Evolutionary conservation across 2,329 filamentous ascomycete genomes (phyloP), one percentile per base, ranked within the genome.

Genomic region (Sporothrix sp.): DNA sequence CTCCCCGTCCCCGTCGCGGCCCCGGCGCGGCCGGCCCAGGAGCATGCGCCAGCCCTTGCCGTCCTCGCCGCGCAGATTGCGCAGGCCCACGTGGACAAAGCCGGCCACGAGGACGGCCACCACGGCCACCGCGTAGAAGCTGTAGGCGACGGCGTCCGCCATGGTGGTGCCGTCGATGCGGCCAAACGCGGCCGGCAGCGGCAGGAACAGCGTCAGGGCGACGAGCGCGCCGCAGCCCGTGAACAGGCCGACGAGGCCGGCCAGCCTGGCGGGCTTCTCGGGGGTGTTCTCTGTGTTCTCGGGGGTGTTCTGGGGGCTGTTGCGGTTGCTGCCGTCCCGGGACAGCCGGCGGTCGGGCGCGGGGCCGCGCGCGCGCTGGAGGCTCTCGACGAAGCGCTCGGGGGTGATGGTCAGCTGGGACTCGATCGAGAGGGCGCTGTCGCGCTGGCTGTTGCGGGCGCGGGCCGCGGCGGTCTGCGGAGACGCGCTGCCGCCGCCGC

Each of bases 211-310:
- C 0, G 73, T 67, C 27, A 98, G 71, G 10, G 93, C 89, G 4
- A 98, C 75, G 5, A 98, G 74, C 13, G 93, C 93, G 54, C 93
- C 93, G 60, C 87, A 87, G 21, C 93, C 93, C 7, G 93, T 95
- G 63, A 94, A 95, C 52, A 95, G 72, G 4, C 93, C 93, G 5
- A 98, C 93, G 46, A 90, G 81, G 0, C 93, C 93, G 14, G 93
- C 91, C 23, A 98, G 75, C 16, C 73, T 71, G 1, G 75, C 74
- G 2, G 78, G 73, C 55, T 75, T 75, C n/a, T 67, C 66, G 2
- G 47, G 16, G 36, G 37, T 25, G 25, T 48, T 37, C 23, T 38
- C 43, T 11, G 28, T 27, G 30, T 36, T 47, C 4, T 32, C 14
- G 7, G 20, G n/a, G 46, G 18, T 40, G 27, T 40, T 33, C 3